Base-by-base conservation (phyloP, 345 rosid genomes). In the Arabidopsis suecica region DNA sequence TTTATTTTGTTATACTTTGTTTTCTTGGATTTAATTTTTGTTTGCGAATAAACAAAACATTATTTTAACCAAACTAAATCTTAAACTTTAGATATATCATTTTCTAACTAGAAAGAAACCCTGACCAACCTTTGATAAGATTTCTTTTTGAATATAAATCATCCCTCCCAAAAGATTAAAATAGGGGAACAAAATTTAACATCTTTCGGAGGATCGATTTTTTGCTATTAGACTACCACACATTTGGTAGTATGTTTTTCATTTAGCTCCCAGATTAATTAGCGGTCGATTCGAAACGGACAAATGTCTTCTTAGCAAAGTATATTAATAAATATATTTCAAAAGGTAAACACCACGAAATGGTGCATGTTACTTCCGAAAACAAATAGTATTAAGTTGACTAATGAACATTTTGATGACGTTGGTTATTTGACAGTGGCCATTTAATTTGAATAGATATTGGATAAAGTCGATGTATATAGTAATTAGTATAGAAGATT, bases 321-420 rank as follows among this genome's bases (percentile, higher is more conserved):
- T n/a, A 54, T 65, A 41, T 64, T 30, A 23, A 63, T 54, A 44
- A 42, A 16, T 16, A 16, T 16, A 16, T 44, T 54, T 63, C 14
- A 63, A n/a, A 41, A 73, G 36, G 30, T 11, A 41, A 16, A 28
- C 42, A 37, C 57, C 9, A 23, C 4, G 37, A 54, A 32, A 7
- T 23, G 23, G 20, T 33, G 77, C 77, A 42, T 9, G 71, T 54
- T 34, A 25, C 16, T 23, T 74, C 47, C 7, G 7, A 63, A 20
- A 73, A 65, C 9, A 59, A 14, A 37, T 57, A n/a, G n/a, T n/a
- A 20, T 74, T 58, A 75, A 75, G 79, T 50, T 75, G 69, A 75
- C 73, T 45, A 65, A 65, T 25, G 41, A 65, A 28, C 32, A 28
- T 22, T 45, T 53, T 32, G 32, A 3, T 58, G 51, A 65, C 71